Base-by-base conservation (phyloP, 2,329 filamentous ascomycete genomes). In the Aspergillus arachidicola region DNA sequence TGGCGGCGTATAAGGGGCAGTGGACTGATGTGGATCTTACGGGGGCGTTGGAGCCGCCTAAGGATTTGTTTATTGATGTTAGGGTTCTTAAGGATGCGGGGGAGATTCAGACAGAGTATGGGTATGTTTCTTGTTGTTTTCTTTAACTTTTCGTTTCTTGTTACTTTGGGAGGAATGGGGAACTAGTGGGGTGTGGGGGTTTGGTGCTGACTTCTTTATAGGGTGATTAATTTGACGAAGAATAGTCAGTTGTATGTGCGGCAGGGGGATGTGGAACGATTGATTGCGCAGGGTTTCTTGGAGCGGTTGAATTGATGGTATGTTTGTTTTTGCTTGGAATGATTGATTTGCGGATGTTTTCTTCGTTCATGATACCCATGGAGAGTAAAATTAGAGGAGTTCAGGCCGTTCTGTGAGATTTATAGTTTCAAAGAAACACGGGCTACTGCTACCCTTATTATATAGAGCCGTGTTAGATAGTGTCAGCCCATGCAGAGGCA, bases 61-160 rank as follows among this genome's bases (percentile, higher is more conserved):
- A 88, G 71, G 95, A 99, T 79, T 81, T 99, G 59, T 99, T 98
- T 77, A 96, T 99, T 72, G 95, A 99, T 77, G 95, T 99, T 41
- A 85, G 95, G 54, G 95, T 99, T 56, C 81, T 99, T 67, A 97
- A 95, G 77, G 95, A 99, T 81, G 95, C 94, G 1, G 95, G 96
- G 5, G 95, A 99, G 82, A 97, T 99, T 68, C 94, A 99, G 81
- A 99, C 95, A 0, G 96, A 99, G 83, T 99, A 99, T 75, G 95
- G 95, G 91, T 96, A 84, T 78, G 89, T 82, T 55, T 55, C 50
- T 32, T 48, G 50, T 36, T 51, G 43, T 26, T 19, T 19, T 38
- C 7, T 28, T 28, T 28, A 6, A 28, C 26, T 6, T 1, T 28
- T 28, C 26, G 26, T 11, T 60, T 51, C 23, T 19, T 32, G 11